A percentile compares a stretch with the other conserved stretches of the same genome.
Conservation (phyloP, 2,329 filamentous ascomycete genomes). For the Graphium sp. region DNA sequence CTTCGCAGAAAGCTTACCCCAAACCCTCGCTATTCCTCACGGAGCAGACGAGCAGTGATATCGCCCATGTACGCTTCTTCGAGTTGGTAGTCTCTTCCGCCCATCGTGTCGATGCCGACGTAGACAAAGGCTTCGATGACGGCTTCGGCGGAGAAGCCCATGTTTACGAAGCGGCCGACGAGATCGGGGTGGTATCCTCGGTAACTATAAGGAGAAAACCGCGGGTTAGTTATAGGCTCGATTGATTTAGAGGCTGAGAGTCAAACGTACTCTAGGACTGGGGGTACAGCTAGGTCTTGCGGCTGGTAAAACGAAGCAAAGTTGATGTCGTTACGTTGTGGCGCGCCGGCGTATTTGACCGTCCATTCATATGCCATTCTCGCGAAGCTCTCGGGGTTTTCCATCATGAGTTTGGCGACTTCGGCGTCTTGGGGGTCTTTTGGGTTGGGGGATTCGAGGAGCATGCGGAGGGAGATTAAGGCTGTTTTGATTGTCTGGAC, state of each 20-base stretch:
- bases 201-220: constrained; percentile 38
- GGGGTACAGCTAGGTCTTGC: constrained; percentile 26
- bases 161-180: constrained; percentile 67
- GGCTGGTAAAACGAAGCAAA: constrained; percentile 26
- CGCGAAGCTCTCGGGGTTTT: constrained; percentile 63
- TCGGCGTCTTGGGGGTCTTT: constrained; percentile 95
- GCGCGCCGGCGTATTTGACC: constrained; percentile 64
- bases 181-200: constrained; percentile 74
- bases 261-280: constrained; percentile 2
- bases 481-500: constrained; percentile 94
- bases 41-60: constrained; percentile 69
- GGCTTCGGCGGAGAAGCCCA: constrained; percentile 82
- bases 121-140: constrained; percentile 73
- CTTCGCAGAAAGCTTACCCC: no score
- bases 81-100: constrained; percentile 68
- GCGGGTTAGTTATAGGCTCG: no score
- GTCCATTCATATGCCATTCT: constrained; percentile 83
- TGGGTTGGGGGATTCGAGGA: constrained; percentile 85
- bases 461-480: constrained; percentile 78
- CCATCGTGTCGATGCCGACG: constrained; percentile 64
- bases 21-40: constrained; percentile 43
- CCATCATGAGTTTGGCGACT: constrained; percentile 78
- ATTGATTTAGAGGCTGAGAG: no score
- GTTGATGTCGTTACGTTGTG: constrained; percentile 21
- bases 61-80: constrained; percentile 84